Percentiles rank a stretch among this genome's conserved stretches.
Conservation (phyloP, 768 basidiomycete species). For the Amanita pallidorosea region DNA sequence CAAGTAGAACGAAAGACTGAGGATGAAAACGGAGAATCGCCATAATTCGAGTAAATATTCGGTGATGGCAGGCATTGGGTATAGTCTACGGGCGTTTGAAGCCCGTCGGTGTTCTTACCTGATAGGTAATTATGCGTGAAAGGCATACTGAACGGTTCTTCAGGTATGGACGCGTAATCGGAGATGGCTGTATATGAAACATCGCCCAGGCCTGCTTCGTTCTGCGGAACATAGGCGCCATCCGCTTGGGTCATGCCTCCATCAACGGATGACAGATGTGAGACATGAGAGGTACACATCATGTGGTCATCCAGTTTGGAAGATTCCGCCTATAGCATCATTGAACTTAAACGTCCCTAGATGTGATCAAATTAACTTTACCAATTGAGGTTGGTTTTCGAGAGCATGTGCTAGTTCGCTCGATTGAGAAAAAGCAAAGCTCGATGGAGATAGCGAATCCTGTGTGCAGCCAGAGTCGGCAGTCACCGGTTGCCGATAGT, state of each 20-base stretch:
- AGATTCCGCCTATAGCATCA: neutral
- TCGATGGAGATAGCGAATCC: conserved; percentile 9
- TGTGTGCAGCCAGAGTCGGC: conserved; percentile 14
- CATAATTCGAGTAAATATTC: conserved; percentile 2
- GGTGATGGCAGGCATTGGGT: conserved; percentile 1
- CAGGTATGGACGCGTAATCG: neutral
- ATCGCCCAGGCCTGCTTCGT: neutral
- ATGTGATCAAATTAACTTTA: conserved; percentile 5
- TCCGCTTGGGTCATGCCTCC: neutral
- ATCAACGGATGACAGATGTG: conserved; percentile 2
- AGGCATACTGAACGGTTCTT: neutral
- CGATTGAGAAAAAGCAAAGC: conserved; percentile 14
- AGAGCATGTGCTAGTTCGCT: conserved; percentile 19
- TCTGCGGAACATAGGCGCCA: neutral
- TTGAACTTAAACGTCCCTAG: neutral
- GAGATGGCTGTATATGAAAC: neutral
- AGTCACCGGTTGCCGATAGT: conserved; percentile 10
- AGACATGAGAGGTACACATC: neutral
- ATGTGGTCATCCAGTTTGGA: conserved; percentile 2
- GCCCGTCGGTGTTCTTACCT: neutral
- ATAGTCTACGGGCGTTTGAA: conserved; percentile 4
- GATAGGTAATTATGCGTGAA: neutral
- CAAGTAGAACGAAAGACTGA: neutral
- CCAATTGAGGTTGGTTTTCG: conserved; percentile 16
- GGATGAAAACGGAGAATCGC: neutral